Conservation (phyloP, 176 grass and related monocot genomes). For the Oryza glaberrima region DNA sequence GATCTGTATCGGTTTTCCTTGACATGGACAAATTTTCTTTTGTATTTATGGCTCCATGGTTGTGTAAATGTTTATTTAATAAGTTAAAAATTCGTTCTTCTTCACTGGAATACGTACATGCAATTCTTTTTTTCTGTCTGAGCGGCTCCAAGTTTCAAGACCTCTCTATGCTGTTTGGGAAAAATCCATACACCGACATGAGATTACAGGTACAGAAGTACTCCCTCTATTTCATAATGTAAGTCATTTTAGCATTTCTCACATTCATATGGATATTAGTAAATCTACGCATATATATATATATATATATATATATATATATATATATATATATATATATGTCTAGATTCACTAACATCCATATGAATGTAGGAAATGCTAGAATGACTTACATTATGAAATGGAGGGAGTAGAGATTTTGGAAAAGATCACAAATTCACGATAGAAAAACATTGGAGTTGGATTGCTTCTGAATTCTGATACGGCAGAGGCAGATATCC, state of each 20-base stretch:
- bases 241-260: too few species aligned
- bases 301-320: too few species aligned
- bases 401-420: too few species aligned
- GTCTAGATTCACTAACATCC: too few species aligned
- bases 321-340: too few species aligned
- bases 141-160: constrained; percentile 3
- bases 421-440: too few species aligned
- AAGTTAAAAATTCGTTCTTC: not conserved
- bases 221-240: too few species aligned
- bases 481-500: not conserved
- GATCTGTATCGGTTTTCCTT: constrained; percentile 1
- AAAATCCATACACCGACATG: not conserved
- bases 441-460: not conserved
- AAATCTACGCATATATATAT: too few species aligned
- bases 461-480: not conserved
- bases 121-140: not conserved
- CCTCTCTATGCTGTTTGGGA: not conserved
- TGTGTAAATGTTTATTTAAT: constrained; percentile 34
- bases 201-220: not conserved
- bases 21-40: constrained; percentile 18
- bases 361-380: too few species aligned
- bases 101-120: not conserved
- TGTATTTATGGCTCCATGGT: constrained; percentile 36
- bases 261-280: too few species aligned
- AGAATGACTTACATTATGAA: too few species aligned